A percentile compares a stretch with the other conserved stretches of the same genome.
Conservation (phyloP, 257 asterid species). For the Capsicum baccatum region DNA sequence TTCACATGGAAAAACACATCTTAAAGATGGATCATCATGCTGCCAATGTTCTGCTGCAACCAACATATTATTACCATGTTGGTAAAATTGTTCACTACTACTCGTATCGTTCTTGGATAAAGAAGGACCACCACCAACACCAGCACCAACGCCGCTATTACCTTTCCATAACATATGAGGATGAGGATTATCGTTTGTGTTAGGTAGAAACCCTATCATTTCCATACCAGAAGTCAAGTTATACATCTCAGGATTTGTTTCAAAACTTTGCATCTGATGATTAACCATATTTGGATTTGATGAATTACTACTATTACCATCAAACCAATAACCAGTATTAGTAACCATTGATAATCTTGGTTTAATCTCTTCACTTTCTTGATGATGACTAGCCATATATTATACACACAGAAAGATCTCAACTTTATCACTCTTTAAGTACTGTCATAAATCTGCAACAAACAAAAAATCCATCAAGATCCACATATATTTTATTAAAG, state of each 20-base stretch:
- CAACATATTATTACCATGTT: conserved; percentile 33
- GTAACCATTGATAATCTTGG: conserved; percentile 41
- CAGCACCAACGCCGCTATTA: neutral
- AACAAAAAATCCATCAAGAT: conserved; percentile 29
- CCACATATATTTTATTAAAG: conserved; percentile 17
- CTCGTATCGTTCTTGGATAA: conserved; percentile 42
- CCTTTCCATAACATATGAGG: conserved; percentile 53
- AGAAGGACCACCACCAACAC: conserved; percentile 31
- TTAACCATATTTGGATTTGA: conserved; percentile 29
- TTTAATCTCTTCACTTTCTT: conserved; percentile 43
- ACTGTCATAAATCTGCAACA: conserved; percentile 26
- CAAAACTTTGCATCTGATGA: conserved; percentile 41
- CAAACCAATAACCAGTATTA: conserved; percentile 54
- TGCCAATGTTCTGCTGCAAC: conserved; percentile 37
- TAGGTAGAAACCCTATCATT: conserved; percentile 70
- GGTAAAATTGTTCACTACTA: conserved; percentile 43
- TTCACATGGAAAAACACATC: conserved; percentile 73
- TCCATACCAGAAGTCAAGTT: conserved; percentile 59
- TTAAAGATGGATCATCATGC: conserved; percentile 52
- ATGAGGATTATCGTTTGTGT: conserved; percentile 38
- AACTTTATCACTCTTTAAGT: neutral
- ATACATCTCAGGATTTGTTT: conserved; percentile 61
- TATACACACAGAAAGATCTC: conserved; percentile 17
- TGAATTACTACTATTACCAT: conserved; percentile 34
- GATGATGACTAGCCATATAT: conserved; percentile 51